phyloP scores from a whole-genome alignment of 2,329 filamentous ascomycete species.

The Diatrype stigma region DNA sequence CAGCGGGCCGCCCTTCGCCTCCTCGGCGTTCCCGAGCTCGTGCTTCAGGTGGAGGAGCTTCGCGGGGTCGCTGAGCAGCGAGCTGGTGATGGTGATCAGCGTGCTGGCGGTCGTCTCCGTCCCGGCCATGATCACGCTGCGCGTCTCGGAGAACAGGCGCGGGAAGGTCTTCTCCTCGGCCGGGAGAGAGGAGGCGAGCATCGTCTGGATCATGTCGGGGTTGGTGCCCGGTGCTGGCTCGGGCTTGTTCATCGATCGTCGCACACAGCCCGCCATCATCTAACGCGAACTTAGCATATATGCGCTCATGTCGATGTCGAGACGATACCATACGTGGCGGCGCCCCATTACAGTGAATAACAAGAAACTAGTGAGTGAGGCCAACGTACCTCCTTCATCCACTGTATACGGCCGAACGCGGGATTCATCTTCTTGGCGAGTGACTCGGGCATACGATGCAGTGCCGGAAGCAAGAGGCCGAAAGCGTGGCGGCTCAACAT shows the following conservation, averaged over 20 bases:
- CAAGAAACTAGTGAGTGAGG: not conserved
- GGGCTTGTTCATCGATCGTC: slow-evolving; percentile 19
- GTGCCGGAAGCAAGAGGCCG: slow-evolving; percentile 13
- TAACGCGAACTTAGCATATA: not conserved
- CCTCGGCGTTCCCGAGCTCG: slow-evolving; percentile 15
- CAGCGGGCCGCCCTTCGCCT: slow-evolving; percentile 7
- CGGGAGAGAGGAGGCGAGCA: slow-evolving; percentile 14
- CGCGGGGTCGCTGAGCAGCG: slow-evolving; percentile 12
- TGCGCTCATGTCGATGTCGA: not conserved
- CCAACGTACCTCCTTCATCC: slow-evolving; percentile 19
- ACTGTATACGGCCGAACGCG: slow-evolving; percentile 18
- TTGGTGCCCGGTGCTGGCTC: slow-evolving; percentile 12
- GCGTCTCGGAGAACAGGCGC: slow-evolving; percentile 19
- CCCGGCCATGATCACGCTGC: slow-evolving; percentile 21
- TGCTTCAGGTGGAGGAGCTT: slow-evolving; percentile 9
- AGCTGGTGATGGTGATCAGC: slow-evolving; percentile 15
- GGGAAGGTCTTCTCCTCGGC: slow-evolving; percentile 19
- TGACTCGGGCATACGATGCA: slow-evolving; percentile 18
- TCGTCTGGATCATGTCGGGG: slow-evolving; percentile 19
- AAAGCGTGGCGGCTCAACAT: slow-evolving; percentile 17
- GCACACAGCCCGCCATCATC: slow-evolving; percentile 19
- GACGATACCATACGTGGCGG: too few relatives aligned
- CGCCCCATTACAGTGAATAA: not conserved
- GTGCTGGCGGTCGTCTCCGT: slow-evolving; percentile 21
- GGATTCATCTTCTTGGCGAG: slow-evolving; percentile 17